A percentile compares a stretch with the other conserved stretches of the same genome.
Evolutionary conservation across 2,329 filamentous ascomycete genomes (phyloP).

Genomic region (Aspergillus jensenii): DNA sequence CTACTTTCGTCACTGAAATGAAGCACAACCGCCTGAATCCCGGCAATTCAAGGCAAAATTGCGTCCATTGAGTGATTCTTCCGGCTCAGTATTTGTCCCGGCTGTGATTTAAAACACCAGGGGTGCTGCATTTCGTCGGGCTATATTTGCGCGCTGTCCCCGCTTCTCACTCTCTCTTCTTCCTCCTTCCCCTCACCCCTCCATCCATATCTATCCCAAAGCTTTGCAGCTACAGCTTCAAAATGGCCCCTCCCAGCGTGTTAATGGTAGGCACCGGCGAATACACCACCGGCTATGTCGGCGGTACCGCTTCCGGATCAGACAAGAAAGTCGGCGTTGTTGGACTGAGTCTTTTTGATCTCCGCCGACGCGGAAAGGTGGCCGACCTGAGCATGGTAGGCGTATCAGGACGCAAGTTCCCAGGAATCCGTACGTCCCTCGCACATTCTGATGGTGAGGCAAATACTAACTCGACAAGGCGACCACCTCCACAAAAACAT

Average conservation of each 20-base stretch:
- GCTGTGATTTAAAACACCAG: neutral
- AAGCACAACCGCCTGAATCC: neutral
- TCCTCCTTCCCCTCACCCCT: neutral
- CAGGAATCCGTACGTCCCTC: constrained; percentile 71
- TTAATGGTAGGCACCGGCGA: constrained; percentile 79
- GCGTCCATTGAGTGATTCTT: neutral
- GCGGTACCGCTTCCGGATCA: constrained; percentile 75
- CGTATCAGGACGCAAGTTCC: constrained; percentile 84
- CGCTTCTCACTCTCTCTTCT: neutral
- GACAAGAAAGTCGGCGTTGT: constrained; percentile 98
- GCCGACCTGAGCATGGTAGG: constrained; percentile 85
- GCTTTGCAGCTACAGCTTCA: neutral
- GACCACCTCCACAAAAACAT: constrained; percentile 88
- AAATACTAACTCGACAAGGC: constrained; percentile 48
- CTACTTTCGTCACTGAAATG: neutral
- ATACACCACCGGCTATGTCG: constrained; percentile 95
- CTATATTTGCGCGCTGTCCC: neutral
- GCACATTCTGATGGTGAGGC: neutral
- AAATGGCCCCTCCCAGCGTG: constrained; percentile 14
- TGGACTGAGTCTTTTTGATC: constrained; percentile 83
- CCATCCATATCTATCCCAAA: neutral
- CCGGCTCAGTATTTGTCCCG: neutral
- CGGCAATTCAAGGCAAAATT: constrained; percentile 4
- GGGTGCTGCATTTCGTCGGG: neutral
- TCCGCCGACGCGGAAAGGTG: constrained; percentile 85